phyloP scores from a whole-genome alignment of 805 yeast species.

The Cyberlindnera amylophila region DNA sequence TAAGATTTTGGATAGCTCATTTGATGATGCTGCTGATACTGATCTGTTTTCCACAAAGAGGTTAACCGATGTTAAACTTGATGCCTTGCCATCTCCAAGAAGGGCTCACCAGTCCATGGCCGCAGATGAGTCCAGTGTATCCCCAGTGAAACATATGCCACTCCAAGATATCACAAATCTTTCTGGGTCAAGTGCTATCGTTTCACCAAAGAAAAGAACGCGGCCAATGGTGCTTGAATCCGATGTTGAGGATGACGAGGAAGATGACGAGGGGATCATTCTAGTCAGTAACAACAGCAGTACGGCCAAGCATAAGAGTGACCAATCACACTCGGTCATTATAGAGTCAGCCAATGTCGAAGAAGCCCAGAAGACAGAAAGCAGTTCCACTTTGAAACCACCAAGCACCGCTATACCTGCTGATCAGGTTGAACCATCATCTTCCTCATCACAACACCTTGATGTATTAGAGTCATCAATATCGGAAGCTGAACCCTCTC shows the following conservation, averaged over 20 bases:
- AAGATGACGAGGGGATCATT: slow-evolving; percentile 22
- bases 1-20: slow-evolving; percentile 25
- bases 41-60: slow-evolving; percentile 20
- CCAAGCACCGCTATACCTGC: not conserved
- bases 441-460: not conserved
- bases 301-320: not conserved
- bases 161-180: slow-evolving; percentile 18
- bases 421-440: not conserved
- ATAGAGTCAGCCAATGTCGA: not conserved
- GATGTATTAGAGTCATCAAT: slow-evolving; percentile 2
- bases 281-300: slow-evolving; percentile 22
- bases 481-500: slow-evolving; percentile 13
- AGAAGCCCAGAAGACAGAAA: not conserved
- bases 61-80: slow-evolving; percentile 7
- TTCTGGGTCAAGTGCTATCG: not conserved
- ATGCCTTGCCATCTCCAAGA: not conserved
- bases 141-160: slow-evolving; percentile 2
- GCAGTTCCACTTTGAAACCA: slow-evolving; percentile 11
- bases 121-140: too few relatives aligned
- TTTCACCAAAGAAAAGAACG: slow-evolving; percentile 10
- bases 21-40: slow-evolving; percentile 9
- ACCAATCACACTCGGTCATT: not conserved
- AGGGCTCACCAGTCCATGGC: not conserved
- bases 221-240: not conserved
- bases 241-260: slow-evolving; percentile 2